Evolutionary conservation across 2,329 filamentous ascomycete genomes (phyloP), one percentile per base, ranked within the genome.

Genomic region (Aspergillus sp.): DNA sequence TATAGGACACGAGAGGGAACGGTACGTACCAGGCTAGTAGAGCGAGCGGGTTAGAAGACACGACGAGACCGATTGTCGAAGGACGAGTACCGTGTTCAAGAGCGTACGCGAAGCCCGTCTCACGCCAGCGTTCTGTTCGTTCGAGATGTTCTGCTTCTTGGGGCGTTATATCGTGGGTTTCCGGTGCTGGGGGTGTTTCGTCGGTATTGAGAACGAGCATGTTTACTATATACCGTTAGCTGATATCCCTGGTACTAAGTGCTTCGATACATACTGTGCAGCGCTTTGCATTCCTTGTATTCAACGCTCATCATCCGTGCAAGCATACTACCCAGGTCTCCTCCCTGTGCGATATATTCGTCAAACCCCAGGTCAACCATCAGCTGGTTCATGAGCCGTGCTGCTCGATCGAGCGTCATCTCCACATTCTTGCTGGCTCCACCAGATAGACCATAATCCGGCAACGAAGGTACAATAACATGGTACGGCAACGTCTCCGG

Each of bases 311-410:
- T 41, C 1, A 56, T 30, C 12, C 68, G 59, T 1, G 65, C 63
- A 43, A 72, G 51, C 3, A 60, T 62, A 53, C 64, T 68, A 3
- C 70, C 69, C 48, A 72, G 70, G 36, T 72, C 71, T 17, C 71
- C 71, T 15, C 71, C 71, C 24, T 72, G 71, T 2, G 62, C 64
- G 6, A 72, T 45, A 59, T 73, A 73, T 2, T 68, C 68, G 17
- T 56, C 62, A 45, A 71, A 69, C 3, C 71, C 71, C 9, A 73
- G 53, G 3, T 59, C 48, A 30, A 61, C 64, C 70, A 73, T 72
- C 3, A 73, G 45, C 22, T 62, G 59, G 47, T 73, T 64, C 6
- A 73, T 17, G 1, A 70, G 53, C 7, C 66, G 66, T 4, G 71
- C 68, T 13, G 64, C 56, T 38, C 72, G 70, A 4, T 50, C 42